phyloP scores from a whole-genome alignment of 2,329 filamentous ascomycete species.

The Curvularia eragrostidis region DNA sequence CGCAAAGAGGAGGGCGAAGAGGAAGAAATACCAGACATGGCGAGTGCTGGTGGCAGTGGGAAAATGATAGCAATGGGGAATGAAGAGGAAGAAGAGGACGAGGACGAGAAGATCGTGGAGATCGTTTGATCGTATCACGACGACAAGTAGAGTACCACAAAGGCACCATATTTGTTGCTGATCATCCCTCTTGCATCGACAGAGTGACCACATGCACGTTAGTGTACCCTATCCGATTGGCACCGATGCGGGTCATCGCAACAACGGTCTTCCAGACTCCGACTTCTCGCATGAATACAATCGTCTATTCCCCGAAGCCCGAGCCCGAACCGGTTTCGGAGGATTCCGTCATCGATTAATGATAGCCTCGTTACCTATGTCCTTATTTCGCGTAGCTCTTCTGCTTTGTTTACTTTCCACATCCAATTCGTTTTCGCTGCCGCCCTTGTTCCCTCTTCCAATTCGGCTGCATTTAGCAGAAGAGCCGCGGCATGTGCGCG shows the following conservation, averaged over 20 bases:
- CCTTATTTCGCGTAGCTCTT: background rate
- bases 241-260: conserved; percentile 22
- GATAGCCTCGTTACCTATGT: background rate
- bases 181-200: background rate
- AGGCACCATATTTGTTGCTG: background rate
- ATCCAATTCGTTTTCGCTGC: background rate
- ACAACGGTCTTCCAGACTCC: conserved; percentile 4
- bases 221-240: conserved; percentile 18
- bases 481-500: conserved; percentile 4
- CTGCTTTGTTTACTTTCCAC: background rate
- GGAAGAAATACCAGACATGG: conserved; percentile 48
- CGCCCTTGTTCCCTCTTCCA: conserved; percentile 1
- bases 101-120: conserved; percentile 49
- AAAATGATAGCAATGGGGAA: conserved; percentile 39
- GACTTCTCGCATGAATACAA: conserved; percentile 20
- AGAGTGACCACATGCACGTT: background rate
- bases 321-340: background rate
- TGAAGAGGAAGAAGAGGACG: conserved; percentile 38
- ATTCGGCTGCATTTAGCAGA: background rate
- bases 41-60: conserved; percentile 29
- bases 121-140: conserved; percentile 25
- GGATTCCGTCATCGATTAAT: conserved; percentile 20
- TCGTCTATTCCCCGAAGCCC: background rate
- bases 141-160: conserved; percentile 4
- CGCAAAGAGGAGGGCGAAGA: conserved; percentile 73